Evolutionary conservation across 495 filamentous ascomycete species (phyloP).

Genomic region (Hypomontagnella submonticulosa): DNA sequence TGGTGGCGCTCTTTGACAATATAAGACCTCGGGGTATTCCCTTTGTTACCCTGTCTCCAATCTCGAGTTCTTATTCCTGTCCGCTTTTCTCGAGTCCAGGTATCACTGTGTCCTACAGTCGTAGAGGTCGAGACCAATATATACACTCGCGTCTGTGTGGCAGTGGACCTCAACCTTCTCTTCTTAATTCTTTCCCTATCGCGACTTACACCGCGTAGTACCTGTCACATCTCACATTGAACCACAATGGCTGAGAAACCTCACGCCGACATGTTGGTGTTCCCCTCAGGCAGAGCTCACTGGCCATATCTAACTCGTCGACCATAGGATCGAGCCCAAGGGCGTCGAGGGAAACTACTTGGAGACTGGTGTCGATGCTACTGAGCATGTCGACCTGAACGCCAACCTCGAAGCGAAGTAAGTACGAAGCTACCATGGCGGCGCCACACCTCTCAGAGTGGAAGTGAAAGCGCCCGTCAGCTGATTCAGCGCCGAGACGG

Average conservation of each 20-base stretch:
- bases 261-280: constrained; percentile 26
- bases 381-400: constrained; percentile 57
- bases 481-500: not conserved
- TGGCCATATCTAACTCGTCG: constrained; percentile 21
- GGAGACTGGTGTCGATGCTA: constrained; percentile 48
- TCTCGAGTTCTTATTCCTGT: constrained; percentile 17
- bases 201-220: constrained; percentile 6
- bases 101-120: constrained; percentile 19
- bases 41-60: constrained; percentile 20
- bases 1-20: constrained; percentile 31
- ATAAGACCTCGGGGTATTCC: constrained; percentile 30
- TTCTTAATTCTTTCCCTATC: constrained; percentile 3
- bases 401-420: constrained; percentile 59
- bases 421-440: constrained; percentile 18
- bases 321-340: constrained; percentile 45
- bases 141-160: constrained; percentile 20
- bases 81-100: constrained; percentile 24
- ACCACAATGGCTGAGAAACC: constrained; percentile 31
- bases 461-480: not conserved
- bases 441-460: not conserved
- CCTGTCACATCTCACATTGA: constrained; percentile 4
- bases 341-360: constrained; percentile 48
- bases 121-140: constrained; percentile 10
- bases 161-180: constrained; percentile 9
- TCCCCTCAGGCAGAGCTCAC: not conserved